Conservation (phyloP, 208 protist genomes). For the Zelonia costaricensis region DNA sequence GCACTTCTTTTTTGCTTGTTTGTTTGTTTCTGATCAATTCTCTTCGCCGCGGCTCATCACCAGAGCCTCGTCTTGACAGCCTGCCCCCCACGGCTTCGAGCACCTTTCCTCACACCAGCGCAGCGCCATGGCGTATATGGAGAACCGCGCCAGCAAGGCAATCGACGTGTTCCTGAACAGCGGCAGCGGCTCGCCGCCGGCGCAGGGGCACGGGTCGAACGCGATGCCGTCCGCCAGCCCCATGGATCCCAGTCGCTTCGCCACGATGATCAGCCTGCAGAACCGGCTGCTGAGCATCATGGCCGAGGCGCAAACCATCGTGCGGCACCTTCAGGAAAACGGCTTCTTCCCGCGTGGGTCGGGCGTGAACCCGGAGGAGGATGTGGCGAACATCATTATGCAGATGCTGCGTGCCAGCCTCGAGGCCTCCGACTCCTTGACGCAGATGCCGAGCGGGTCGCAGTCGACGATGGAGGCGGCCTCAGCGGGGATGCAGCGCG, state of each 20-base stretch:
- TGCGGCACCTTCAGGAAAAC: constrained; percentile 47
- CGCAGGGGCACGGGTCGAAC: not conserved
- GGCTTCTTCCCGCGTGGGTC: constrained; percentile 36
- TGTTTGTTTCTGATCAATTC: too few relatives aligned
- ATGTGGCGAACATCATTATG: constrained; percentile 35
- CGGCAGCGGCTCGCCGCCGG: constrained; percentile 19
- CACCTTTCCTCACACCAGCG: too few relatives aligned
- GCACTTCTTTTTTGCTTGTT: too few relatives aligned
- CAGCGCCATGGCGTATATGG: constrained; percentile 17
- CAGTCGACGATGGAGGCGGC: not conserved
- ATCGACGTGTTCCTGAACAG: constrained; percentile 30
- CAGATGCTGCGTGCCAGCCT: constrained; percentile 26
- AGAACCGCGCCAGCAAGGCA: constrained; percentile 27
- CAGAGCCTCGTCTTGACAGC: too few relatives aligned
- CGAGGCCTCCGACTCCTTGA: constrained; percentile 9
- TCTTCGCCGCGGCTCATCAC: too few relatives aligned
- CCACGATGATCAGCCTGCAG: constrained; percentile 40
- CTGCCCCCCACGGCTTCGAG: too few relatives aligned
- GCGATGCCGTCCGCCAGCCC: not conserved
- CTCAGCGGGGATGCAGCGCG: not conserved
- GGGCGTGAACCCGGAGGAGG: constrained; percentile 25
- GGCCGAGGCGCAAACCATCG: constrained; percentile 39
- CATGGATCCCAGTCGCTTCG: constrained; percentile 25
- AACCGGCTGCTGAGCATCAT: constrained; percentile 45
- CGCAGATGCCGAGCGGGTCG: not conserved